Evolutionary conservation across 371 early-diverging fungal genomes (phyloP).

Genomic region (Syncephalastrum racemosum): DNA sequence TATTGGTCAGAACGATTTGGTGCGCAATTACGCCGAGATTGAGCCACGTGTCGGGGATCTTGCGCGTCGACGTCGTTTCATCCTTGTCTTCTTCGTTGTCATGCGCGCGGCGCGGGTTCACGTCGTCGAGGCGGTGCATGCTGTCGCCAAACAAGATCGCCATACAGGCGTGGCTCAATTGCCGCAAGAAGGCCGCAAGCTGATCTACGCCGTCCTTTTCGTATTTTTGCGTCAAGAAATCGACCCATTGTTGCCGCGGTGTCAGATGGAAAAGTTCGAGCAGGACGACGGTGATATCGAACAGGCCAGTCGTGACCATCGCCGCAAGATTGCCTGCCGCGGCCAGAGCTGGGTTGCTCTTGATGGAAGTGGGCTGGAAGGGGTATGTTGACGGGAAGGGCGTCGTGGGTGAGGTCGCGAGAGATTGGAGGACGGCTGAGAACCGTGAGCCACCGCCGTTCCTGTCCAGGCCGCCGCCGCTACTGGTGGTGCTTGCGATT

Average conservation of each 20-base stretch:
- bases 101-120: slow-evolving; percentile 19
- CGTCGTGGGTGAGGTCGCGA: slow-evolving; percentile 38
- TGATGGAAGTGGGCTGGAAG: slow-evolving; percentile 27
- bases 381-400: slow-evolving; percentile 47
- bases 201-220: slow-evolving; percentile 48
- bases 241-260: slow-evolving; percentile 42
- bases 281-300: slow-evolving; percentile 49
- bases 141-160: slow-evolving; percentile 50
- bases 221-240: slow-evolving; percentile 31
- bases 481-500: not conserved
- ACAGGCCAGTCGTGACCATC: slow-evolving; percentile 46
- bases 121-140: slow-evolving; percentile 26
- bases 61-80: slow-evolving; percentile 18
- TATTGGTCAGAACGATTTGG: slow-evolving; percentile 47
- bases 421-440: slow-evolving; percentile 36
- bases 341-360: slow-evolving; percentile 7
- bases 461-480: not conserved
- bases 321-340: slow-evolving; percentile 27
- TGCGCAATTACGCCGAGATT: slow-evolving; percentile 57
- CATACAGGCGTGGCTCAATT: slow-evolving; percentile 53
- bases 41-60: slow-evolving; percentile 58
- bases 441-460: slow-evolving; percentile 6
- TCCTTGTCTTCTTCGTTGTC: slow-evolving; percentile 26
- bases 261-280: slow-evolving; percentile 49
- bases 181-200: slow-evolving; percentile 51